Percentiles rank a stretch among this genome's conserved stretches.
Evolutionary conservation across 441 rosid species (phyloP).

Genomic region (Aleurites moluccanus): DNA sequence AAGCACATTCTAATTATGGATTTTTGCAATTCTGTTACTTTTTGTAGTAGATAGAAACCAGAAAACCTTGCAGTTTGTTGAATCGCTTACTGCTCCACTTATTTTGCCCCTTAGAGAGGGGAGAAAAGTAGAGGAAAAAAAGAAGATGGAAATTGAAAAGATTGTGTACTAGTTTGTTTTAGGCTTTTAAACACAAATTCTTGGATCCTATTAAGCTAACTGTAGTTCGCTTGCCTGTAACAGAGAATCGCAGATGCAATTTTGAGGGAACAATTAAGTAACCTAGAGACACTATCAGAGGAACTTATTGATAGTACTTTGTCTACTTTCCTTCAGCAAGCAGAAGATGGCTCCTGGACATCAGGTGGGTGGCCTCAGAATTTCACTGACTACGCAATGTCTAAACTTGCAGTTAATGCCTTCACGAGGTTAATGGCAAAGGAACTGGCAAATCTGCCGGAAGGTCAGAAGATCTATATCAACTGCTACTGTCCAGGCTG

Average conservation of each 20-base stretch:
- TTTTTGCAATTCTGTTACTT: background rate
- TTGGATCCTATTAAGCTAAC: conserved; percentile 12
- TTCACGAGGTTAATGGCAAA: conserved; percentile 67
- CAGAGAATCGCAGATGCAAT: conserved; percentile 65
- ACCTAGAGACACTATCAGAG: conserved; percentile 57
- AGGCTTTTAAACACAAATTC: background rate
- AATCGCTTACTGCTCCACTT: background rate
- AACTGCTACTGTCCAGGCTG: conserved; percentile 96
- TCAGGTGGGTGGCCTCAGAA: conserved; percentile 91
- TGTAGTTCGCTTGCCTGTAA: conserved; percentile 9
- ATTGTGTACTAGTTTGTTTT: background rate
- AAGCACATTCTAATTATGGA: background rate
- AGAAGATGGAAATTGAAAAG: background rate
- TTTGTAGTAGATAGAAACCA: background rate
- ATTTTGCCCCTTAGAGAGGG: background rate
- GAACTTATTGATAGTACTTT: conserved; percentile 60
- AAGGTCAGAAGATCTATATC: conserved; percentile 66
- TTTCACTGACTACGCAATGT: conserved; percentile 76
- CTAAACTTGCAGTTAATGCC: conserved; percentile 85
- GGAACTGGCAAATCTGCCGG: conserved; percentile 48
- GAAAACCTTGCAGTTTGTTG: no score
- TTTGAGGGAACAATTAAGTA: conserved; percentile 58
- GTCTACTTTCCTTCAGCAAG: conserved; percentile 65
- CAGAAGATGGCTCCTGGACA: conserved; percentile 64
- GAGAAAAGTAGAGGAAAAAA: background rate